Base-by-base conservation (phyloP, 441 rosid species). In the Erodium texanum region DNA sequence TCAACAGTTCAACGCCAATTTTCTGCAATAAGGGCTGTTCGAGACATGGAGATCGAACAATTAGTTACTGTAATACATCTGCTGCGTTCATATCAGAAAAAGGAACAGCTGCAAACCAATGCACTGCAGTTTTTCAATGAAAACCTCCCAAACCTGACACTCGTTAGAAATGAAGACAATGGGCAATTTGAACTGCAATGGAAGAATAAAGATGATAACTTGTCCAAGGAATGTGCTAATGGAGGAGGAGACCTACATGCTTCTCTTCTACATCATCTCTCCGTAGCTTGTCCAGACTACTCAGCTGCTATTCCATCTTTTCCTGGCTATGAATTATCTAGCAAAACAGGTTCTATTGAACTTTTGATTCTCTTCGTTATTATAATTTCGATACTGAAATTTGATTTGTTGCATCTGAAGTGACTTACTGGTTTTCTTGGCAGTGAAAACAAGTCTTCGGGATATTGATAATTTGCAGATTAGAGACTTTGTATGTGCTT, bases 1-100 rank as follows among this genome's bases (percentile, higher is more conserved):
- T 32, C 27, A 68, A 54, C 77, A 87, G 96, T 82, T 70, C 86
- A 93, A 66, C 80, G 87, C 64, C 84, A 83, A 72, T 70, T 74
- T 67, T 86, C 81, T 70, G 97, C 96, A 56, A 77, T 87, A 22
- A 90, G 86, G 68, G 89, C 90, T 7, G 82, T 82, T 7, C 85
- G 94, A 48, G 94, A 90, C 73, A 85, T 87, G 71, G 89, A 89
- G 74, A 79, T 87, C 69, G 92, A 87, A 61, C 88, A 82, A 32
- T 74, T 72, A 59, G 66, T 82, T 38, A 87, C 92, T 32, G 82
- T 77, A 36, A 24, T 93, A 66, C 85, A 80, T 24, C 83, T 88
- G 75, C 85, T 90, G 3, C 80, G 83, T 24, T 87, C 98, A 3
- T 79, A 78, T 70, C 77, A 86, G 45, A 76, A 66, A 0, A 70